Evolutionary conservation across 176 grass and related monocot species (phyloP).

Genomic region (Avena sativa): DNA sequence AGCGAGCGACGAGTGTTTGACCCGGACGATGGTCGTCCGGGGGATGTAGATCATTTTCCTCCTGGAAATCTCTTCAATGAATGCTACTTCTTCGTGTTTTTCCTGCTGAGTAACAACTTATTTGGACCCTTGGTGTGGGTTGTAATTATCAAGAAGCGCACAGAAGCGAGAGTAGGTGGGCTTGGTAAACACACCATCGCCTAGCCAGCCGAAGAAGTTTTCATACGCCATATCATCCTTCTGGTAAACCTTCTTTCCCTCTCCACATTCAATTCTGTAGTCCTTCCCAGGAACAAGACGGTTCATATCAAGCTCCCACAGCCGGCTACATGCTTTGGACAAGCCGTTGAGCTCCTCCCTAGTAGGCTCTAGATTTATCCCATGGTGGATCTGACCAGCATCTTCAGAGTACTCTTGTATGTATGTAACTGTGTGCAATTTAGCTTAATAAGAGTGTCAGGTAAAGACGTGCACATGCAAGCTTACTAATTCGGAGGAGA

Average conservation of each 20-base stretch:
- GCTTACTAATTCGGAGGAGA: too few relatives aligned
- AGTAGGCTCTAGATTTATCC: slow-evolving; percentile 70
- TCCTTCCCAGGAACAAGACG: slow-evolving; percentile 81
- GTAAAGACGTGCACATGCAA: too few relatives aligned
- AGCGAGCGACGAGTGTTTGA: too few relatives aligned
- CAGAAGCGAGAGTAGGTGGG: slow-evolving; percentile 83
- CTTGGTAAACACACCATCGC: slow-evolving; percentile 59
- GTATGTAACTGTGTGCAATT: too few relatives aligned
- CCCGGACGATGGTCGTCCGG: too few relatives aligned
- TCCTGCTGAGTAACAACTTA: slow-evolving; percentile 88
- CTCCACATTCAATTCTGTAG: slow-evolving; percentile 78
- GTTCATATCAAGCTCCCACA: slow-evolving; percentile 92
- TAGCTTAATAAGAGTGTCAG: too few relatives aligned
- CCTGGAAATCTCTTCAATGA: slow-evolving; percentile 96
- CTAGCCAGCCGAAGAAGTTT: slow-evolving; percentile 74
- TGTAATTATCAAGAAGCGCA: slow-evolving; percentile 96
- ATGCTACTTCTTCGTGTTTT: slow-evolving; percentile 85
- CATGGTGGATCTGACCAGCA: slow-evolving; percentile 51
- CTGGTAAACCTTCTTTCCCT: slow-evolving; percentile 93
- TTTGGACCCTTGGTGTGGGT: slow-evolving; percentile 80
- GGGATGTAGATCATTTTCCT: background rate
- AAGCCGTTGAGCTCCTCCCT: slow-evolving; percentile 82
- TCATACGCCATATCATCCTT: slow-evolving; percentile 81
- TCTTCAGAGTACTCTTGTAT: slow-evolving; percentile 81
- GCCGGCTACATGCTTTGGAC: slow-evolving; percentile 65